Conservation (phyloP, 2,329 filamentous ascomycete genomes). For the Tolypocladium album region DNA sequence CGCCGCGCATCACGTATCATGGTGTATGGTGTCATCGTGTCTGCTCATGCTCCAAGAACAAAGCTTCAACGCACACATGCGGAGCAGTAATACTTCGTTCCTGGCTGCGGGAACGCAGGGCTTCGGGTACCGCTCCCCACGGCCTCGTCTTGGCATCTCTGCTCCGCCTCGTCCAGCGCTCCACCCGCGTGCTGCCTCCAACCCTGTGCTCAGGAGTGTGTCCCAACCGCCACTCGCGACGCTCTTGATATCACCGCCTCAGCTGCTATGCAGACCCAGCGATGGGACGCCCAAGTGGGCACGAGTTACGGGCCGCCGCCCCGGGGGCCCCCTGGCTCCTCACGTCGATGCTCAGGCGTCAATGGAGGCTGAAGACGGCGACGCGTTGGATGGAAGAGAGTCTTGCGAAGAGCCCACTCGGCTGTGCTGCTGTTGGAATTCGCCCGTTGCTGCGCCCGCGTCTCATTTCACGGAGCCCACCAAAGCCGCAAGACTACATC, state of each 20-base stretch:
- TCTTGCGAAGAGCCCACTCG: not conserved
- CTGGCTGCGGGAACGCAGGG: not conserved
- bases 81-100: not conserved
- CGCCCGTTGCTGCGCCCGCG: not conserved
- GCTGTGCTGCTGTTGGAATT: not conserved
- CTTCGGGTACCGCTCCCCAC: not conserved
- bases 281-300: not conserved
- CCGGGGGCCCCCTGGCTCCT: not conserved
- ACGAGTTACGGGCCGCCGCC: not conserved
- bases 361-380: not conserved
- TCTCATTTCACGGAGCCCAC: not conserved
- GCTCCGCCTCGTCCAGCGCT: not conserved
- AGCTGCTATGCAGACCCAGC: not conserved
- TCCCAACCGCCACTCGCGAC: not conserved
- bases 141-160: not conserved
- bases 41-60: not conserved
- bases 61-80: not conserved
- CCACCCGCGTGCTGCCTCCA: not conserved
- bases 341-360: not conserved
- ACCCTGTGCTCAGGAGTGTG: not conserved
- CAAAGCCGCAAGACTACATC: too few relatives aligned
- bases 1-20: not conserved
- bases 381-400: too few relatives aligned
- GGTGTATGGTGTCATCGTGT: not conserved
- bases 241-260: not conserved